Conservation (phyloP, 768 basidiomycete genomes). For the Tephrocybe sp. region DNA sequence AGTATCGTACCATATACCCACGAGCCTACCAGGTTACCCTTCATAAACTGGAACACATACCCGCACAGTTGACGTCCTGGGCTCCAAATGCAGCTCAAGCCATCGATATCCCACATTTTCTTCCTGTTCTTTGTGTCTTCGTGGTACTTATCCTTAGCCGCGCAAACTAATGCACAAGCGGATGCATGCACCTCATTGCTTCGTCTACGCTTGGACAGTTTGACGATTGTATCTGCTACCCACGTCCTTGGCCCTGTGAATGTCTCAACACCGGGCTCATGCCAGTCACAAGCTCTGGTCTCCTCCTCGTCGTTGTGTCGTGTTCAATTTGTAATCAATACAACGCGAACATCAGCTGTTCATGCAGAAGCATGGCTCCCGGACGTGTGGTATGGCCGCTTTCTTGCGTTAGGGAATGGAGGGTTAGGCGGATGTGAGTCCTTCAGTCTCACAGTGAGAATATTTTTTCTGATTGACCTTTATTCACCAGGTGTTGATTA, state of each 20-base stretch:
- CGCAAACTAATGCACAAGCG: neutral
- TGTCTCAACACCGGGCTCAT: conserved; percentile 6
- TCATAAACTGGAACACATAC: too few relatives aligned
- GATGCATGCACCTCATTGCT: neutral
- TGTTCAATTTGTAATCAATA: conserved; percentile 10
- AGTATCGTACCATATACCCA: too few relatives aligned
- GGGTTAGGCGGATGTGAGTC: conserved; percentile 3
- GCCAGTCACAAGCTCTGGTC: conserved; percentile 1
- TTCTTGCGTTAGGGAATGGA: conserved; percentile 8
- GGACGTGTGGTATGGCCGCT: conserved; percentile 10
- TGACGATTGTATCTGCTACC: conserved; percentile 1
- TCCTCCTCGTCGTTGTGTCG: conserved; percentile 8
- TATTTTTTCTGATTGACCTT: neutral
- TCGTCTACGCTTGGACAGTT: conserved; percentile 3
- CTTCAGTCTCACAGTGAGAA: neutral
- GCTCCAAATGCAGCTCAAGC: too few relatives aligned
- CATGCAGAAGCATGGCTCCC: conserved; percentile 14
- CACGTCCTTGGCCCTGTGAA: conserved; percentile 2
- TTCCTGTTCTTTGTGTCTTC: too few relatives aligned
- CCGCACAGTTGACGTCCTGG: too few relatives aligned
- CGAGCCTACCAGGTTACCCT: too few relatives aligned
- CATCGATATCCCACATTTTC: too few relatives aligned
- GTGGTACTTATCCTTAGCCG: too few relatives aligned
- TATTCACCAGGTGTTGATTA: neutral
- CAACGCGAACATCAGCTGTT: conserved; percentile 4